These are phyloP conservation scores for Microdochium nivale DNA, from an alignment of 2,329 filamentous ascomycete species.

Conservation along the genomic window DNA sequence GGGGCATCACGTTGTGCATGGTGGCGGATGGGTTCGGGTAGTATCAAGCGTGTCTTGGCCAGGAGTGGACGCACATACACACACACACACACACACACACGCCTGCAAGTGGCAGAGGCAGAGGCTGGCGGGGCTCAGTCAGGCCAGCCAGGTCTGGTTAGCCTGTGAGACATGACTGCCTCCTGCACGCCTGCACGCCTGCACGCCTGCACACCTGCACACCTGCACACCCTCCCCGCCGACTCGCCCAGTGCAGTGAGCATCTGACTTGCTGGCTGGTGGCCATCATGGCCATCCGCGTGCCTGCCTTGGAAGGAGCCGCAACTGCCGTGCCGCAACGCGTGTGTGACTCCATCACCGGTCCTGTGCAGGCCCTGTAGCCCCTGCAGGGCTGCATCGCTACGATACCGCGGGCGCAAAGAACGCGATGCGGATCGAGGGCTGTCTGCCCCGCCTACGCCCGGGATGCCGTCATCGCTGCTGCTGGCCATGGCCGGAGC, in stretches of 20 bases:
- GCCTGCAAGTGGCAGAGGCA: too few species aligned
- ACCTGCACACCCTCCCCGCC: background rate
- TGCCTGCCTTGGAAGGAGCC: background rate
- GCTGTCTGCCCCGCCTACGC: too few species aligned
- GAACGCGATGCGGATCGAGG: background rate
- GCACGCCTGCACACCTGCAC: too few species aligned
- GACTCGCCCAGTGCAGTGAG: background rate
- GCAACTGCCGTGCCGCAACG: background rate
- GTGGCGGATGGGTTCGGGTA: background rate
- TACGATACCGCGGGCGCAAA: background rate
- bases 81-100: too few species aligned
- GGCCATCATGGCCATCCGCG: background rate
- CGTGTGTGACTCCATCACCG: background rate
- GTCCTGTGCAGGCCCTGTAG: too few species aligned
- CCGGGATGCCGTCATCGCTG: too few species aligned
- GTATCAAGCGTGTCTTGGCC: background rate
- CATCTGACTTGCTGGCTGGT: conserved; percentile 1
- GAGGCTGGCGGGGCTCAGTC: too few species aligned
- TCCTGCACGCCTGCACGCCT: too few species aligned
- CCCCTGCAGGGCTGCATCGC: background rate
- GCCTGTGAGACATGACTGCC: background rate
- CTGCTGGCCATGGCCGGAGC: too few species aligned
- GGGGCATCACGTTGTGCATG: background rate
- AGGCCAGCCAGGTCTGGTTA: background rate
- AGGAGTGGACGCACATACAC: too few species aligned